Evolutionary conservation across 2,329 filamentous ascomycete species (phyloP).

Genomic region (Ramularia endophylla): DNA sequence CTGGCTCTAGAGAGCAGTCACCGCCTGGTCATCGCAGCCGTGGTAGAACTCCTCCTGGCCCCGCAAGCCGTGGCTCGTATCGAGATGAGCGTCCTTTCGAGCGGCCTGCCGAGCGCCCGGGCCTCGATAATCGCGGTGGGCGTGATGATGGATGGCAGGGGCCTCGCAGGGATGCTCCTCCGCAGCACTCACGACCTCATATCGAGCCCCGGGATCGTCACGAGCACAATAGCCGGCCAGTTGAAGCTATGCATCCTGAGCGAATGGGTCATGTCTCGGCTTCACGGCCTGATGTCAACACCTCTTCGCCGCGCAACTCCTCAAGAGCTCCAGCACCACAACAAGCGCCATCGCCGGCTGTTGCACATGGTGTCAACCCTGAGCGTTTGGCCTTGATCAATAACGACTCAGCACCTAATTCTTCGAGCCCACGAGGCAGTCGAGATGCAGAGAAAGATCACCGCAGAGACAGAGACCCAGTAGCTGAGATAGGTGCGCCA

Average conservation of each 20-base stretch:
- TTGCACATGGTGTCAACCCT: constrained; percentile 33
- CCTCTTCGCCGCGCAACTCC: constrained; percentile 3
- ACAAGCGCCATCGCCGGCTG: constrained; percentile 8
- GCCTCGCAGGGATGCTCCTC: constrained; percentile 13
- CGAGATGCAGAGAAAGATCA: constrained; percentile 23
- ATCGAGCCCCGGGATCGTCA: constrained; percentile 12
- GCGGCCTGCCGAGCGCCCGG: constrained; percentile 4
- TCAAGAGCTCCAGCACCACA: constrained; percentile 4
- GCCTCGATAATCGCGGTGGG: constrained; percentile 8
- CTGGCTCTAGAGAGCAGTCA: constrained; percentile 36
- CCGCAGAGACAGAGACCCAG: constrained; percentile 15
- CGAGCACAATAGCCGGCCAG: constrained; percentile 6
- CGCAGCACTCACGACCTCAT: constrained; percentile 8
- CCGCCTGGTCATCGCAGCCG: constrained; percentile 31
- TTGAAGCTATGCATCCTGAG: constrained; percentile 15
- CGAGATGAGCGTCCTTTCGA: constrained; percentile 18
- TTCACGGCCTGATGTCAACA: constrained; percentile 12
- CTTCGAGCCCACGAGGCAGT: constrained; percentile 6
- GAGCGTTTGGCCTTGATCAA: constrained; percentile 40
- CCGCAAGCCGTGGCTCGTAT: constrained; percentile 9
- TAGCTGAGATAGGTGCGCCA: constrained; percentile 20
- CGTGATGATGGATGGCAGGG: constrained; percentile 13
- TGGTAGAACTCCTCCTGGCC: constrained; percentile 31
- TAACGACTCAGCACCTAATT: constrained; percentile 7
- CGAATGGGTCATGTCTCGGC: constrained; percentile 15